Evolutionary conservation across 1,139 yeast species (phyloP), one percentile per base, ranked within the genome.

Genomic region (Pichia sp.): DNA sequence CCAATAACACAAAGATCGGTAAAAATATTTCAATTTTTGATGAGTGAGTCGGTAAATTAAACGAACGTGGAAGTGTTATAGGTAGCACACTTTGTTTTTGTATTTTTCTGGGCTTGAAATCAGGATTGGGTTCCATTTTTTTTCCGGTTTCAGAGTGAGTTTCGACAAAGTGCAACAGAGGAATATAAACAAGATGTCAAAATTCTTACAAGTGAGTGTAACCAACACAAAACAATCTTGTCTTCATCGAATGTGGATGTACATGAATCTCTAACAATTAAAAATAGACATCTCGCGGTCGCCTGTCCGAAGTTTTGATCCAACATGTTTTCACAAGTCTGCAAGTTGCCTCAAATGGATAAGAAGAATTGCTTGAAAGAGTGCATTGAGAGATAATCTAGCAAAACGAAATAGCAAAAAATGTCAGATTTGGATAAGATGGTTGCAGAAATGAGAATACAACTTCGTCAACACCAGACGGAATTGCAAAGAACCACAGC

Each of bases 401-500:
- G n/a, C 7, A 23, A 7, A 23, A 9, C 26, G 5, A 8, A 6
- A 9, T 4, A 23, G 5, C 7, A 8, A 11, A 29, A 2, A 6
- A 43, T 43, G 46, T 37, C 42, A n/a, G 42, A 38, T 14, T 10
- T 37, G 6, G 29, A 37, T 15, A 25, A 33, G 11, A 34, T 44
- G 40, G 37, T 41, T 2, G 23, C 26, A 9, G 48, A 45, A 24
- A 45, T 45, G 48, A 40, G 38, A 21, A 15, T 35, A 13, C 48
- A 45, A 25, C 38, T 45, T 16, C 38, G 41, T 33, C 42, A 42
- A 14, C 51, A 48, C 11, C 44, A 46, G 26, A 35, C 29, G 3
- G 50, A 48, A 21, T 30, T 48, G 8, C 45, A 44, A 16, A 36
- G 37, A 18, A 48, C 51, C 5, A 20, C 36, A 7, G 28, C 44